phyloP scores from a whole-genome alignment of 1,139 yeast species.

The Geotrichum citri-aurantii region DNA sequence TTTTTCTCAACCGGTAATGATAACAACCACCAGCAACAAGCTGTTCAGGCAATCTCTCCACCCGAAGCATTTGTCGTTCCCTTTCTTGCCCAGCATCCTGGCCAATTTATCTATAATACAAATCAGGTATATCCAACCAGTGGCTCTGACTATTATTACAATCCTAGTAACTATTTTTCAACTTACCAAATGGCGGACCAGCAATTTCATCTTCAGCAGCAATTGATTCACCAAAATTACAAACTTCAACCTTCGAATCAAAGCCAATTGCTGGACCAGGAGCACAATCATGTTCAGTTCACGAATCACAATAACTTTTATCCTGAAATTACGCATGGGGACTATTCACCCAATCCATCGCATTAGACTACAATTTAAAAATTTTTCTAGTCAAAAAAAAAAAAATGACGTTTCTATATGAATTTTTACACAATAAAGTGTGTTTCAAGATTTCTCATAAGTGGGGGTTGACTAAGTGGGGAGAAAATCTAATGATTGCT shows the following conservation, averaged over 20 bases:
- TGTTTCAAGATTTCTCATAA: no score
- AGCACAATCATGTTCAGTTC: neutral
- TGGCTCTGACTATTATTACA: neutral
- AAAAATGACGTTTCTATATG: no score
- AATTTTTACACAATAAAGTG: no score
- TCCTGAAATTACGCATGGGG: no score
- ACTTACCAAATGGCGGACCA: neutral
- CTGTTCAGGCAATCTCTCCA: neutral
- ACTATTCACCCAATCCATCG: no score
- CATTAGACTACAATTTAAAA: no score
- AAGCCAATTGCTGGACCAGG: neutral
- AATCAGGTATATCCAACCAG: neutral
- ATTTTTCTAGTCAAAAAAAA: no score
- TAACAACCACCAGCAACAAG: neutral
- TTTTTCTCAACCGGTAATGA: neutral
- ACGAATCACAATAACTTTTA: no score
- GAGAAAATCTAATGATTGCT: no score
- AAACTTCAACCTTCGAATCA: neutral
- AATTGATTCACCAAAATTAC: neutral
- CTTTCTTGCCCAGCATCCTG: neutral
- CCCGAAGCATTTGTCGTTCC: neutral
- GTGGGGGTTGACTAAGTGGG: no score
- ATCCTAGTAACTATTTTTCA: neutral
- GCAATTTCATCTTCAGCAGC: neutral
- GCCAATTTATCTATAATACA: neutral